Conservation (phyloP, 2,329 filamentous ascomycete genomes). For the Fusarium scirpi region DNA sequence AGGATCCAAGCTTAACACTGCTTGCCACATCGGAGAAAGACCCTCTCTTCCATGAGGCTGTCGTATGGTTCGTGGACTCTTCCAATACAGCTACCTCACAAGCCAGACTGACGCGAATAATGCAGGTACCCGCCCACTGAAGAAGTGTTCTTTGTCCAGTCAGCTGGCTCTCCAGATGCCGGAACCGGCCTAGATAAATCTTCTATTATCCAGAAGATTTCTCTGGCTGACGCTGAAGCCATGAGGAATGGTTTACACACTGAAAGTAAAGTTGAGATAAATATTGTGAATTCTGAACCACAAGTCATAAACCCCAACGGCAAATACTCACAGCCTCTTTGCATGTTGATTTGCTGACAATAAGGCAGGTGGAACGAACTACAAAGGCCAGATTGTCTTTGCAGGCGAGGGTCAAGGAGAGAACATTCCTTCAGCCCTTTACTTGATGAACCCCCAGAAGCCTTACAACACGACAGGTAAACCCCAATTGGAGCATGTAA, state of each 20-base stretch:
- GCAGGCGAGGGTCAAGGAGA: slow-evolving; percentile 63
- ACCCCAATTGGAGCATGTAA: accelerated
- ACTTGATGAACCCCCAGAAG: slow-evolving; percentile 47
- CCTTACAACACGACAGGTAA: slow-evolving; percentile 65
- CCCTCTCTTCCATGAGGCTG: slow-evolving; percentile 67
- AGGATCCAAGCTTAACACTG: slow-evolving; percentile 61
- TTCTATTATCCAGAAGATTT: slow-evolving; percentile 63
- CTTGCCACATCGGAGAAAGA: slow-evolving; percentile 59
- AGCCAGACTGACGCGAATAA: neutral
- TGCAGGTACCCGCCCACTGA: slow-evolving; percentile 56
- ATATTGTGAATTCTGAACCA: slow-evolving; percentile 57
- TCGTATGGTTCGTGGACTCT: slow-evolving; percentile 57
- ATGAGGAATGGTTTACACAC: slow-evolving; percentile 21
- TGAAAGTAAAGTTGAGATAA: slow-evolving; percentile 55
- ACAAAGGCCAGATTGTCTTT: slow-evolving; percentile 62
- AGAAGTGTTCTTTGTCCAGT: slow-evolving; percentile 67
- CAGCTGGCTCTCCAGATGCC: slow-evolving; percentile 59
- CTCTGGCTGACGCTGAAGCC: slow-evolving; percentile 57
- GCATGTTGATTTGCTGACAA: neutral
- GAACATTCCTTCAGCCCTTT: slow-evolving; percentile 43
- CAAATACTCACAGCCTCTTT: slow-evolving; percentile 20
- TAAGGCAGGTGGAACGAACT: slow-evolving; percentile 61
- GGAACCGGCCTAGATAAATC: slow-evolving; percentile 65
- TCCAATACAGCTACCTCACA: accelerated
- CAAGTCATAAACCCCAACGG: slow-evolving; percentile 64